These are phyloP conservation scores for Stylosanthes scabra DNA, from an alignment of 331 rosid genomes.

Conservation along the genomic window DNA sequence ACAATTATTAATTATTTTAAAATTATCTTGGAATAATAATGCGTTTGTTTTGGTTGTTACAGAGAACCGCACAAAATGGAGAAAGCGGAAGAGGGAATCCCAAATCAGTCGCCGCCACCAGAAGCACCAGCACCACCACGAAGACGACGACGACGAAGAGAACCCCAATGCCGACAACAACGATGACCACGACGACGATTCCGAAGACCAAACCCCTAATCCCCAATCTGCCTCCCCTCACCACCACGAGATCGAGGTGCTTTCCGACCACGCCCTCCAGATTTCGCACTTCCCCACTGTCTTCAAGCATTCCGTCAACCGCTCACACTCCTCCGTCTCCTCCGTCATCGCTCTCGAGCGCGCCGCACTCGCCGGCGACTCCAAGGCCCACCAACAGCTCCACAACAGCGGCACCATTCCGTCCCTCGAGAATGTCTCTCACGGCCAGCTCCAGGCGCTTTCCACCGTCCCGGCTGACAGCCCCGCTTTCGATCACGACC, in stretches of 20 bases:
- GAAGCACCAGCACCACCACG: slow-evolving; percentile 64
- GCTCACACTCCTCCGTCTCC: slow-evolving; percentile 85
- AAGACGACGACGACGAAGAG: slow-evolving; percentile 84
- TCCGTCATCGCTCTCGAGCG: slow-evolving; percentile 80
- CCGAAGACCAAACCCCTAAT: slow-evolving; percentile 61
- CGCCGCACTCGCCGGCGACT: slow-evolving; percentile 65
- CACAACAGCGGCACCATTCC: slow-evolving; percentile 44
- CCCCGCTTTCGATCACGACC: slow-evolving; percentile 74
- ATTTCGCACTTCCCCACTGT: slow-evolving; percentile 75
- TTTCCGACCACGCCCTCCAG: slow-evolving; percentile 69
- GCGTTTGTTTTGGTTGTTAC: background rate
- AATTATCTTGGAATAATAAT: no score
- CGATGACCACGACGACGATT: slow-evolving; percentile 62
- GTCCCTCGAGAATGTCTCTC: slow-evolving; percentile 80
- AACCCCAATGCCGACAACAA: slow-evolving; percentile 60
- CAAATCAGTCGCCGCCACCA: slow-evolving; percentile 59
- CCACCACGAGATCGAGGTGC: slow-evolving; percentile 70
- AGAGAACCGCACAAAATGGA: slow-evolving; percentile 89
- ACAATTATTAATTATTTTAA: background rate
- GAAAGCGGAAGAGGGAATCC: slow-evolving; percentile 91
- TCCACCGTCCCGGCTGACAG: slow-evolving; percentile 78
- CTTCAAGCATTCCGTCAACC: slow-evolving; percentile 67
- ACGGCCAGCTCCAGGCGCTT: slow-evolving; percentile 96
- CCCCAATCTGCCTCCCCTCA: slow-evolving; percentile 47
- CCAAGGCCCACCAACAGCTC: slow-evolving; percentile 20